These are phyloP conservation scores for Phytopythium aichiense DNA, from an alignment of 352 stramenopile species.

Conservation along the genomic window DNA sequence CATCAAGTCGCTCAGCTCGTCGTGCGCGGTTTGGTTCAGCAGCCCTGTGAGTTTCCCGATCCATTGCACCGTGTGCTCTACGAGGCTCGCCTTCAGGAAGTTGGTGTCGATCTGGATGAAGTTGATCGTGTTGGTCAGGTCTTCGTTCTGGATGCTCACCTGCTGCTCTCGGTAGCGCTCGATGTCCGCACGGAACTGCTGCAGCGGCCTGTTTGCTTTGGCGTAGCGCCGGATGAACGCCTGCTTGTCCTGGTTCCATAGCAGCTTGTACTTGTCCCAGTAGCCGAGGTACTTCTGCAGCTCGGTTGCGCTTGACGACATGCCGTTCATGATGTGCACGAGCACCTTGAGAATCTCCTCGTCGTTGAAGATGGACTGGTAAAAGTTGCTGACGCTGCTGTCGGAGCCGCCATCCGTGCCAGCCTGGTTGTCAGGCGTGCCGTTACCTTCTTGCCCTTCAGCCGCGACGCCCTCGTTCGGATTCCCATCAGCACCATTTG, in stretches of 20 bases:
- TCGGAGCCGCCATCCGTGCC: background rate
- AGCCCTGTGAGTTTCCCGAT: constrained; percentile 90
- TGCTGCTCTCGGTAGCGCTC: constrained; percentile 90
- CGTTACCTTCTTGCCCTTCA: constrained; percentile 15
- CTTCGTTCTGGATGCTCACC: constrained; percentile 89
- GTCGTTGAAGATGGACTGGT: constrained; percentile 94
- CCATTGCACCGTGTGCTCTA: constrained; percentile 92
- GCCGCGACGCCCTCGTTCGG: constrained; percentile 8
- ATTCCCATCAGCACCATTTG: constrained; percentile 4
- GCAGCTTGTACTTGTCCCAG: constrained; percentile 93
- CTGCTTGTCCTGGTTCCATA: constrained; percentile 95
- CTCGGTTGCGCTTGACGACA: constrained; percentile 91
- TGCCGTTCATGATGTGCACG: constrained; percentile 96
- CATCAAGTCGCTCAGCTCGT: constrained; percentile 85
- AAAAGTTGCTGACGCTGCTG: constrained; percentile 69
- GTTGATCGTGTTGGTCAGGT: constrained; percentile 92
- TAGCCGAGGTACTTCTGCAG: constrained; percentile 95
- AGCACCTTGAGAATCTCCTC: constrained; percentile 95
- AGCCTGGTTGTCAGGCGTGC: background rate
- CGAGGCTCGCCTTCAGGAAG: constrained; percentile 88
- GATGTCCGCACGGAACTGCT: constrained; percentile 93
- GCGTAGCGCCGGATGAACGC: constrained; percentile 94
- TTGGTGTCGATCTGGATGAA: constrained; percentile 95
- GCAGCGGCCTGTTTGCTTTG: constrained; percentile 90
- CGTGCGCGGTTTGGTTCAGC: constrained; percentile 89